These are phyloP conservation scores for Gonapodya prolifera DNA, from an alignment of 192 early-diverging fungal species.

Conservation along the genomic window DNA sequence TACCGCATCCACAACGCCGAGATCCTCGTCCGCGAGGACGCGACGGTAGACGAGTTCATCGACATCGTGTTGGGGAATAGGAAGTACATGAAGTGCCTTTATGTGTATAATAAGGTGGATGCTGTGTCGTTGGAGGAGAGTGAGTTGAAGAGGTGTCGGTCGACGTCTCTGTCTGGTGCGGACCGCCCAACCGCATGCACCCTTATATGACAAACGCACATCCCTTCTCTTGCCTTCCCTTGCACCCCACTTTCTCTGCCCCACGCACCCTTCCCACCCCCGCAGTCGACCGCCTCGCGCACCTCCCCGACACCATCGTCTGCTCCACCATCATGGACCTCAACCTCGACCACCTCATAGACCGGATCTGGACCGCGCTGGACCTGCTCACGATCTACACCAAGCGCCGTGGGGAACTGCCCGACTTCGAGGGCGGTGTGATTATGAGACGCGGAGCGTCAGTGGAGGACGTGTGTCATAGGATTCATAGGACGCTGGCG, in stretches of 20 bases:
- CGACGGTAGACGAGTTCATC: slow-evolving; percentile 95
- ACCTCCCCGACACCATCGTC: slow-evolving; percentile 78
- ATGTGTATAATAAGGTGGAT: slow-evolving; percentile 96
- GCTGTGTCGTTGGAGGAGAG: slow-evolving; percentile 88
- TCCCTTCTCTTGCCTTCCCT: too few species aligned
- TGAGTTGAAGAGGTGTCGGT: too few species aligned
- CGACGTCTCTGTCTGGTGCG: too few species aligned
- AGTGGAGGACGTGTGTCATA: slow-evolving; percentile 73
- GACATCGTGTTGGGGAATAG: slow-evolving; percentile 97
- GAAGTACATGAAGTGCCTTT: slow-evolving; percentile 90
- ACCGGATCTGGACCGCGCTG: slow-evolving; percentile 83
- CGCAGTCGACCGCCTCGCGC: slow-evolving; percentile 85
- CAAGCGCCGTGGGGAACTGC: slow-evolving; percentile 86
- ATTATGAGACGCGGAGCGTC: slow-evolving; percentile 73
- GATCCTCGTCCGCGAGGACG: slow-evolving; percentile 91
- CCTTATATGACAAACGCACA: too few species aligned
- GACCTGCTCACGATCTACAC: slow-evolving; percentile 88
- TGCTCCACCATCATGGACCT: slow-evolving; percentile 83
- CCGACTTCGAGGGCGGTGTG: slow-evolving; percentile 84
- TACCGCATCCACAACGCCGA: slow-evolving; percentile 99
- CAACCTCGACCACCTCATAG: slow-evolving; percentile 82
- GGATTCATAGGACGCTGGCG: slow-evolving; percentile 76
- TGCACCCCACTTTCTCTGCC: too few species aligned
- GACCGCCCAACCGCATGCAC: too few species aligned
- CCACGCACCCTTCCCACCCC: too few species aligned